Evolutionary conservation across 441 rosid species (phyloP).

Genomic region (Syzygium syzygioides): DNA sequence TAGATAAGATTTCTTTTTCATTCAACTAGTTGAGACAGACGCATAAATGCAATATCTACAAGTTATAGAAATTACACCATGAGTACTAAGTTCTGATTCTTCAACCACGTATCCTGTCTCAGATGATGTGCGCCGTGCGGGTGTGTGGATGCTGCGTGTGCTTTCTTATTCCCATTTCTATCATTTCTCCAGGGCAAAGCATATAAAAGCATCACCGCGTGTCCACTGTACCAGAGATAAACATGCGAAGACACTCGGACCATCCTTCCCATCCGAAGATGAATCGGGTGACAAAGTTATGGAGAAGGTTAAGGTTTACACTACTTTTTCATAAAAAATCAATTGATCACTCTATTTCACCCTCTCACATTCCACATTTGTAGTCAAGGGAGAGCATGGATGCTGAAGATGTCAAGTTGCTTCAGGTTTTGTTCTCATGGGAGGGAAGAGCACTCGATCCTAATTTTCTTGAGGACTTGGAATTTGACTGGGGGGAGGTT

Average conservation of each 20-base stretch:
- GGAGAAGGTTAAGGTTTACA: slow-evolving; percentile 34
- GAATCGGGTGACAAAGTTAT: slow-evolving; percentile 41
- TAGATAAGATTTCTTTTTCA: background rate
- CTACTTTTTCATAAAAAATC: background rate
- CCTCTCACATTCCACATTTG: slow-evolving; percentile 9
- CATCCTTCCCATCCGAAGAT: slow-evolving; percentile 23
- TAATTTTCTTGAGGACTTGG: slow-evolving; percentile 40
- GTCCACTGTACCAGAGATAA: slow-evolving; percentile 31
- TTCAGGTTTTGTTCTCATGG: slow-evolving; percentile 51
- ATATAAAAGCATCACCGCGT: slow-evolving; percentile 59
- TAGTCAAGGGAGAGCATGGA: slow-evolving; percentile 57
- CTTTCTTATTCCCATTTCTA: background rate
- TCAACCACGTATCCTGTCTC: background rate
- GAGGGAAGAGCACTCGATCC: slow-evolving; percentile 44
- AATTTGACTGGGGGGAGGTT: slow-evolving; percentile 35
- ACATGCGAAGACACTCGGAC: slow-evolving; percentile 5
- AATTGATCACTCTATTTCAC: background rate
- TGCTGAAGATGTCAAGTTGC: slow-evolving; percentile 50
- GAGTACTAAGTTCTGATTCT: background rate
- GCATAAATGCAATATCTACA: background rate
- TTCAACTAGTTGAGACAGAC: background rate
- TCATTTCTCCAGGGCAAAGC: slow-evolving; percentile 62
- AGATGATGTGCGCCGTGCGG: background rate
- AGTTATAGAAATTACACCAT: background rate
- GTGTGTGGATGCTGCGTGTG: background rate